phyloP scores from a whole-genome alignment of 441 rosid genomes.

The Theobroma grandiflorum region DNA sequence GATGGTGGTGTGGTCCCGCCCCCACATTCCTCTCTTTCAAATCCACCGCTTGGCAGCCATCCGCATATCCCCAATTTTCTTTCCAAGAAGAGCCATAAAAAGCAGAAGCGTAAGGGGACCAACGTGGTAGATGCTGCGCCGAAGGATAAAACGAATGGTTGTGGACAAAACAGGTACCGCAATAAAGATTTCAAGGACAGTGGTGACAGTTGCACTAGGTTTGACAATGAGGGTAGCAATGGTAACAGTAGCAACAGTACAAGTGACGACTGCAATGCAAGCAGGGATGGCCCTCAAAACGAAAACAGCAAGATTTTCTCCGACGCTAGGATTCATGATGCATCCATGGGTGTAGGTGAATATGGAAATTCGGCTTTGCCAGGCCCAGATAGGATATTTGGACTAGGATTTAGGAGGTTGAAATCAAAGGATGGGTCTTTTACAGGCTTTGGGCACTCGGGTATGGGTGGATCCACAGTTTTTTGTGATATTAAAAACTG shows the following conservation, averaged over 20 bases:
- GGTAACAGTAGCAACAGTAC: constrained; percentile 28
- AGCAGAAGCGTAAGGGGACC: constrained; percentile 44
- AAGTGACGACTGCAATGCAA: constrained; percentile 41
- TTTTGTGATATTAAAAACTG: constrained; percentile 73
- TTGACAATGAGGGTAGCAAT: constrained; percentile 38
- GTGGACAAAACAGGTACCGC: constrained; percentile 41
- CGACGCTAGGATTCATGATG: constrained; percentile 72
- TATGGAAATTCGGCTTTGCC: constrained; percentile 54
- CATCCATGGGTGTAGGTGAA: constrained; percentile 78
- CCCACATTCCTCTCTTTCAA: constrained; percentile 73
- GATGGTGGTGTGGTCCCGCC: constrained; percentile 84
- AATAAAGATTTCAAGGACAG: constrained; percentile 40
- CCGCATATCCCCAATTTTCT: constrained; percentile 77
- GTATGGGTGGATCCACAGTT: constrained; percentile 94
- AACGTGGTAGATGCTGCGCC: constrained; percentile 36
- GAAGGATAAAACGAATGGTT: constrained; percentile 9
- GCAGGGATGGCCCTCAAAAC: constrained; percentile 28
- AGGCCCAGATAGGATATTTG: constrained; percentile 57
- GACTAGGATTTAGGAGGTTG: constrained; percentile 78
- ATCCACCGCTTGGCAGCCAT: constrained; percentile 89
- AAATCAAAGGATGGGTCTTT: constrained; percentile 59
- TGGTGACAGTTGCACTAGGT: constrained; percentile 42
- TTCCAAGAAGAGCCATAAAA: constrained; percentile 42
- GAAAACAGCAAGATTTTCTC: constrained; percentile 47
- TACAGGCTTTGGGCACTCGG: constrained; percentile 87